A percentile compares a stretch with the other conserved stretches of the same genome.
Conservation (phyloP, 495 filamentous ascomycete genomes). For the Corynascus novoguineensis region DNA sequence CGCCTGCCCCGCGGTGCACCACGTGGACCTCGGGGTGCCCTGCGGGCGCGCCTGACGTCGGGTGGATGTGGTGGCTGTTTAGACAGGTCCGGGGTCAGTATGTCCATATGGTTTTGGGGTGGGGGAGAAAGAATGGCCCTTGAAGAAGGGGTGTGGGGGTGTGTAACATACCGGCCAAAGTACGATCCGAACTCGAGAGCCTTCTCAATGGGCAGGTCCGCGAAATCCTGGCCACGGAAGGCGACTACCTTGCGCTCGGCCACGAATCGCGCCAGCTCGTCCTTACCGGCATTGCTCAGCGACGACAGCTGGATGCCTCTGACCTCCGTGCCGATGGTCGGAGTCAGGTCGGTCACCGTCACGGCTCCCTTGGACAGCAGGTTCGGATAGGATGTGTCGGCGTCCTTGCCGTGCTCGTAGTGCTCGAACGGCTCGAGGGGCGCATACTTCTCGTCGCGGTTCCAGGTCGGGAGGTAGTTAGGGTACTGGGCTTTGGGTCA, state of each 20-base stretch:
- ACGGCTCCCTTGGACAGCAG: conserved; percentile 51
- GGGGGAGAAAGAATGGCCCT: background rate
- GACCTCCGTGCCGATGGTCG: conserved; percentile 71
- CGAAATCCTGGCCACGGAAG: conserved; percentile 75
- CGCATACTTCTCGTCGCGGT: conserved; percentile 53
- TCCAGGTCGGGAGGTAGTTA: conserved; percentile 74
- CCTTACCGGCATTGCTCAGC: conserved; percentile 61
- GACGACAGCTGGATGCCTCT: conserved; percentile 68
- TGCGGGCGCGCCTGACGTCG: conserved; percentile 64
- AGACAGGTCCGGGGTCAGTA: background rate
- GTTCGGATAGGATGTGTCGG: conserved; percentile 61
- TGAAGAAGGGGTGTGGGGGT: too few species aligned
- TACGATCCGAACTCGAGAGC: conserved; percentile 68
- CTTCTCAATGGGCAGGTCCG: conserved; percentile 62
- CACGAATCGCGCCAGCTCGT: conserved; percentile 74
- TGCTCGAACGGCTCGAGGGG: conserved; percentile 66
- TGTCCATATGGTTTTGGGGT: background rate
- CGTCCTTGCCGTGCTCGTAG: conserved; percentile 65
- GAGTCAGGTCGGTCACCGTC: conserved; percentile 56
- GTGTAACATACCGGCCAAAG: conserved; percentile 54
- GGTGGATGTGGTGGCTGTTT: conserved; percentile 66
- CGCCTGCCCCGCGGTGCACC: conserved; percentile 66
- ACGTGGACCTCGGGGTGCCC: conserved; percentile 72
- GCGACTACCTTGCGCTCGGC: conserved; percentile 75
- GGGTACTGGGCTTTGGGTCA: conserved; percentile 53